Percentiles rank a stretch among this genome's conserved stretches.
phyloP scores from a whole-genome alignment of 2,329 filamentous ascomycete genomes.

The Tolypocladium paradoxum region DNA sequence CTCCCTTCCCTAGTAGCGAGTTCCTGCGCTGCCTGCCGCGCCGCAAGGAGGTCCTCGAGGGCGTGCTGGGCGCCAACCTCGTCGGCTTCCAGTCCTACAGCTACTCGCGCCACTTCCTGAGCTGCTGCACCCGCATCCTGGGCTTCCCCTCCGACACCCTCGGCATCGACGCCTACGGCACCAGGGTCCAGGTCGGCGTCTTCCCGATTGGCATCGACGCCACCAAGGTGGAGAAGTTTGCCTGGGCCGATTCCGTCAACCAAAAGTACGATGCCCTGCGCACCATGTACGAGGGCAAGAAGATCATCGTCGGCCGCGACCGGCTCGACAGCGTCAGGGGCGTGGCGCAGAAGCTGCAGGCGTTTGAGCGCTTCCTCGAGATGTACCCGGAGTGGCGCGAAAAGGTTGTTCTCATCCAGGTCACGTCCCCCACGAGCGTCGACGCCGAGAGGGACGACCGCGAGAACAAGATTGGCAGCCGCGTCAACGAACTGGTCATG shows the following conservation, averaged over 20 bases:
- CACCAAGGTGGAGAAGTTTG: constrained; percentile 62
- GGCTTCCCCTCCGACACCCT: constrained; percentile 80
- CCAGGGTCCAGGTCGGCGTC: constrained; percentile 81
- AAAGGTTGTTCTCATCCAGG: constrained; percentile 87
- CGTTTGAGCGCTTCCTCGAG: constrained; percentile 86
- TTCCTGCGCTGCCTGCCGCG: constrained; percentile 82
- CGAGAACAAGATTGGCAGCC: constrained; percentile 72
- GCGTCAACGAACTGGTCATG: constrained; percentile 82
- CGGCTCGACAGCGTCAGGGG: constrained; percentile 87
- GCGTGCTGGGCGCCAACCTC: constrained; percentile 82
- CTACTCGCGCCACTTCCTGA: constrained; percentile 89
- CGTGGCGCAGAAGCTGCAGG: constrained; percentile 91
- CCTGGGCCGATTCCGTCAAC: constrained; percentile 60
- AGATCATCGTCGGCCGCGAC: constrained; percentile 90
- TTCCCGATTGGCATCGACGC: constrained; percentile 94
- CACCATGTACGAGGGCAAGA: constrained; percentile 75
- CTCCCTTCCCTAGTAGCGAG: constrained; percentile 92
- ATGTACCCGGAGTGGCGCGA: constrained; percentile 86
- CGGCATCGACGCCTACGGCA: constrained; percentile 80
- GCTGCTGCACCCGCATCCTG: constrained; percentile 82
- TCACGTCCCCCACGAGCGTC: constrained; percentile 77
- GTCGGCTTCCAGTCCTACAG: constrained; percentile 93
- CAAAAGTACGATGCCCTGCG: constrained; percentile 64
- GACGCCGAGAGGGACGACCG: constrained; percentile 68
- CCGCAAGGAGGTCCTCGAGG: constrained; percentile 82